A percentile compares a stretch with the other conserved stretches of the same genome.
Conservation (phyloP, 106 monocot species). For the Dactylorhiza incarnata region DNA sequence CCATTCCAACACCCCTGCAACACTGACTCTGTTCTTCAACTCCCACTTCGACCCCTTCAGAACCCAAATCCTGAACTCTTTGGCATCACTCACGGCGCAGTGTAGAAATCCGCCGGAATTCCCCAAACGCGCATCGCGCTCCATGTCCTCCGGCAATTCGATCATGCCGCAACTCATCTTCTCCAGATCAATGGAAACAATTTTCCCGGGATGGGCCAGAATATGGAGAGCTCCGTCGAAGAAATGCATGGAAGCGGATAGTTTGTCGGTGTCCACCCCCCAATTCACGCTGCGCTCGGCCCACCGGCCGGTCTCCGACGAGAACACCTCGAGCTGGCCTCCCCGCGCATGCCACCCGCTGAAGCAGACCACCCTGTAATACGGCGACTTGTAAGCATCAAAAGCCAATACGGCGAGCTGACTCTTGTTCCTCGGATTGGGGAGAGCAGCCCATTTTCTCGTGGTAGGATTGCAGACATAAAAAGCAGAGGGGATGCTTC, state of each 20-base stretch:
- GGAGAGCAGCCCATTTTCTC: constrained; percentile 23
- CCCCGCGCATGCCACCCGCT: constrained; percentile 27
- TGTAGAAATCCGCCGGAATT: constrained; percentile 23
- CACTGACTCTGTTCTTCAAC: constrained; percentile 25
- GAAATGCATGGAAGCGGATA: constrained; percentile 43
- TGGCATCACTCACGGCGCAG: constrained; percentile 25
- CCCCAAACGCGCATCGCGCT: constrained; percentile 22
- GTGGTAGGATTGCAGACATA: constrained; percentile 42
- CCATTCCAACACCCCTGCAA: background rate
- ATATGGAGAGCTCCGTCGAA: constrained; percentile 35
- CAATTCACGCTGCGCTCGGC: constrained; percentile 9
- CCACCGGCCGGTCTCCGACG: constrained; percentile 31
- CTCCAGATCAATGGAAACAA: constrained; percentile 24
- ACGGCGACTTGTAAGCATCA: constrained; percentile 22
- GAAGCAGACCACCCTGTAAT: constrained; percentile 49
- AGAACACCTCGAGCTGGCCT: constrained; percentile 32
- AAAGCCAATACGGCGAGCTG: constrained; percentile 37
- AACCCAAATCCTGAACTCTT: constrained; percentile 37
- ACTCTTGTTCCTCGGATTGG: constrained; percentile 10
- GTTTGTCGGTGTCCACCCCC: constrained; percentile 31
- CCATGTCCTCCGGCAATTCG: constrained; percentile 33
- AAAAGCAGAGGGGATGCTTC: constrained; percentile 2
- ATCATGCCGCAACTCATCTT: constrained; percentile 17
- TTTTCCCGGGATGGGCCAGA: constrained; percentile 25
- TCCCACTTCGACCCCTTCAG: constrained; percentile 19